These are phyloP conservation scores for Aureobasidium sp. DNA, from an alignment of 2,329 filamentous ascomycete species.

Conservation along the genomic window DNA sequence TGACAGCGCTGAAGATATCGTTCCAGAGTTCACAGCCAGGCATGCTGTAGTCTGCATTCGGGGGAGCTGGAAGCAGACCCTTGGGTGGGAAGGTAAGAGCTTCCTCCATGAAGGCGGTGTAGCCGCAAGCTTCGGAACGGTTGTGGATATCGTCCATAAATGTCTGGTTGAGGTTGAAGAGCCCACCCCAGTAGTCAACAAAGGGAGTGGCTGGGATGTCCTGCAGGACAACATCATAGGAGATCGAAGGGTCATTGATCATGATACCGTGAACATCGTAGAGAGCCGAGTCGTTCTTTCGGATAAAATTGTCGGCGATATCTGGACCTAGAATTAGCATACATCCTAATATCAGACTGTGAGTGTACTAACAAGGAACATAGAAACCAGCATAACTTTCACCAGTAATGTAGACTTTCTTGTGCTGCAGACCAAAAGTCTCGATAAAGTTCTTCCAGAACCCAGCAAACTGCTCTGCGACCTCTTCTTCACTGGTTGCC, in stretches of 20 bases:
- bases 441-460: conserved; percentile 51
- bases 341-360: background rate
- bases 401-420: conserved; percentile 63
- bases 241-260: conserved; percentile 65
- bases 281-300: conserved; percentile 57
- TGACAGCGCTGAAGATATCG: conserved; percentile 48
- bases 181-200: conserved; percentile 52
- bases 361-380: conserved; percentile 40
- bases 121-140: conserved; percentile 52
- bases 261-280: conserved; percentile 63
- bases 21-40: conserved; percentile 44
- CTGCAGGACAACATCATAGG: conserved; percentile 44
- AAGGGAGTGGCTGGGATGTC: conserved; percentile 51
- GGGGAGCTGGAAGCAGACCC: conserved; percentile 50
- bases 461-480: conserved; percentile 41
- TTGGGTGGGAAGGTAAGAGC: conserved; percentile 64
- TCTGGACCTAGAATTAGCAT: conserved; percentile 35
- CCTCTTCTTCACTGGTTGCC: conserved; percentile 42
- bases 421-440: conserved; percentile 47
- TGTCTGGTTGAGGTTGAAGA: conserved; percentile 59
- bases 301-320: conserved; percentile 65
- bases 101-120: conserved; percentile 51
- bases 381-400: conserved; percentile 58
- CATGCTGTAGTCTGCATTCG: conserved; percentile 38
- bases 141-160: conserved; percentile 48